These are phyloP conservation scores for Termitomyces sp. DNA, from an alignment of 768 basidiomycete species.

Conservation along the genomic window DNA sequence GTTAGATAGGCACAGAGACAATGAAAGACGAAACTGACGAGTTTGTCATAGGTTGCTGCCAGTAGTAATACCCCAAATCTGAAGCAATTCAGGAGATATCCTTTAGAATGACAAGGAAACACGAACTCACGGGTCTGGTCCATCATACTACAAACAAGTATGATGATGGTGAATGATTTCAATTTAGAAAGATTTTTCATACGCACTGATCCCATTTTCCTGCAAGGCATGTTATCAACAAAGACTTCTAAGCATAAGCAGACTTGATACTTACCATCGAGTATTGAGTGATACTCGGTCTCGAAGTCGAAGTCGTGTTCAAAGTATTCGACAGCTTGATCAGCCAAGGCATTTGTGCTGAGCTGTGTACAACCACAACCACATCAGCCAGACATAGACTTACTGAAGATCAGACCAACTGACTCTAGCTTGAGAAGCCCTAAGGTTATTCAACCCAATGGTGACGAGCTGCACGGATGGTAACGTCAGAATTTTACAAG, in stretches of 20 bases:
- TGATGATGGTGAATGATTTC: not conserved
- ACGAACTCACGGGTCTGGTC: conserved; percentile 52
- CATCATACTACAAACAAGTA: conserved; percentile 47
- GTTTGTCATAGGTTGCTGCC: conserved; percentile 69
- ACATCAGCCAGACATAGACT: not conserved
- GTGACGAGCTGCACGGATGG: conserved; percentile 32
- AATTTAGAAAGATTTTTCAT: not conserved
- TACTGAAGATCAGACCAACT: not conserved
- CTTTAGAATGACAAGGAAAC: not conserved
- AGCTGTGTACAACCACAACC: conserved; percentile 20
- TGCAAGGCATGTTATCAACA: conserved; percentile 8
- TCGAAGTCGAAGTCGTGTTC: conserved; percentile 59
- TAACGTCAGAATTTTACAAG: too few relatives aligned
- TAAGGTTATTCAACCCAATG: conserved; percentile 56
- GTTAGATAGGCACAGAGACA: not conserved
- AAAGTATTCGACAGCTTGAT: conserved; percentile 50
- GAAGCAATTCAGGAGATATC: not conserved
- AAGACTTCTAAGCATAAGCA: not conserved
- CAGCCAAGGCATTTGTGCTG: conserved; percentile 53
- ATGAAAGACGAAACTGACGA: conserved; percentile 28
- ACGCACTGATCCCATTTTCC: conserved; percentile 64
- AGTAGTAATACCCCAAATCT: conserved; percentile 60
- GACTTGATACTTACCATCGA: conserved; percentile 33
- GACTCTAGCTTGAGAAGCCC: conserved; percentile 56
- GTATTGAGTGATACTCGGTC: conserved; percentile 50